A percentile compares a stretch with the other conserved stretches of the same genome.
These are phyloP conservation scores for Leptographium flavum DNA, from an alignment of 2,329 filamentous ascomycete species.

Conservation along the genomic window DNA sequence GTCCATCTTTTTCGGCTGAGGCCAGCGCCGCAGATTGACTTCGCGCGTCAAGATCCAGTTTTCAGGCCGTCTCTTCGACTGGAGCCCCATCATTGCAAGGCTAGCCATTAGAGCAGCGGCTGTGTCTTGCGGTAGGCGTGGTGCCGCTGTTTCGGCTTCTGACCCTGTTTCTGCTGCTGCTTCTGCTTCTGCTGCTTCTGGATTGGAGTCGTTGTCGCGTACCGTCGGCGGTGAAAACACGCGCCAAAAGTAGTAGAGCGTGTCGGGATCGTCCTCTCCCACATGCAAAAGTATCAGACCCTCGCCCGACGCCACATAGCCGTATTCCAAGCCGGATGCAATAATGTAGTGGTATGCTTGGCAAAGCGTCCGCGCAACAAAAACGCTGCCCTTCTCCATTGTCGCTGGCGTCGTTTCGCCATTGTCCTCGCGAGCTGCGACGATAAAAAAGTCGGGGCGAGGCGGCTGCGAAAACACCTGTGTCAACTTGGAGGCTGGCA, in stretches of 20 bases:
- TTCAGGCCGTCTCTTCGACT: neutral
- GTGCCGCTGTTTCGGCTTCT: too few species aligned
- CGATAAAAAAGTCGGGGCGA: neutral
- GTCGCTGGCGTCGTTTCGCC: neutral
- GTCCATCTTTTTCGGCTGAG: neutral
- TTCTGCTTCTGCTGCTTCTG: too few species aligned
- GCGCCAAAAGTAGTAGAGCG: neutral
- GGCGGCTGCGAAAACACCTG: neutral
- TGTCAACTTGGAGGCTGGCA: neutral
- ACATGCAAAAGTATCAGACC: neutral
- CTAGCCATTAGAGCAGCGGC: neutral
- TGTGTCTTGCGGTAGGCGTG: neutral
- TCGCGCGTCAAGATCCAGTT: neutral
- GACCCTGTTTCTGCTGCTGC: too few species aligned
- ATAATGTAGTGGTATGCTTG: slow-evolving; percentile 5
- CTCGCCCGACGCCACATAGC: neutral
- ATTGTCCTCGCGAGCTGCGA: neutral
- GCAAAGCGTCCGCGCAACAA: neutral
- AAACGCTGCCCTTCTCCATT: neutral
- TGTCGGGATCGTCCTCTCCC: neutral
- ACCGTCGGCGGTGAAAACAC: too few species aligned
- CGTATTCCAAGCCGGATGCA: neutral
- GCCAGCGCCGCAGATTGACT: neutral
- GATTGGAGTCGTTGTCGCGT: too few species aligned
- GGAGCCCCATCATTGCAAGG: neutral